A percentile compares a stretch with the other conserved stretches of the same genome.
Evolutionary conservation across 2,329 filamentous ascomycete genomes (phyloP).

Genomic region (Akanthomyces uredinophilus): DNA sequence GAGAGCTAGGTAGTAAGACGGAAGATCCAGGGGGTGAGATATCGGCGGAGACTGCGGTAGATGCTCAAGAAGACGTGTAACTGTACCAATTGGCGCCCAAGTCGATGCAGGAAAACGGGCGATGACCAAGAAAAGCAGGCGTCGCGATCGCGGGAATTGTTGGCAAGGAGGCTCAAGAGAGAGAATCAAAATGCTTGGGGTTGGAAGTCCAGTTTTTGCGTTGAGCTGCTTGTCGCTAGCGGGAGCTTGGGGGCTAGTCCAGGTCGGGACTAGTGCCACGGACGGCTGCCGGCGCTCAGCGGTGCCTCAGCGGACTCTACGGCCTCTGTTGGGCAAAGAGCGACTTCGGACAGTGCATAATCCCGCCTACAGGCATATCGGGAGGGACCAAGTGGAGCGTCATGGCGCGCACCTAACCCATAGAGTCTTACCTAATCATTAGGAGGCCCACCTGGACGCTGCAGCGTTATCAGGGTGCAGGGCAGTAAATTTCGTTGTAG

Average conservation of each 20-base stretch:
- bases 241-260: conserved; percentile 14
- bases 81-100: conserved; percentile 12
- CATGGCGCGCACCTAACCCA: conserved; percentile 12
- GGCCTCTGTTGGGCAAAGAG: neutral
- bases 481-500: neutral
- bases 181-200: conserved; percentile 15
- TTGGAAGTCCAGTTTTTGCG: conserved; percentile 16
- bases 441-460: neutral
- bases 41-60: neutral
- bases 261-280: conserved; percentile 8
- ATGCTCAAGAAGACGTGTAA: neutral
- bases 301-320: neutral
- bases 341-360: conserved; percentile 13
- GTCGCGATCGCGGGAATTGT: conserved; percentile 15
- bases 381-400: neutral
- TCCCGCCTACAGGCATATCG: conserved; percentile 12
- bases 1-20: neutral
- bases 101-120: neutral
- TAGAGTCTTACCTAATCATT: conserved; percentile 7
- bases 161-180: conserved; percentile 13
- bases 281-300: conserved; percentile 16
- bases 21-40: neutral
- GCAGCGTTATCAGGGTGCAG: neutral
- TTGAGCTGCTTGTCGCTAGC: conserved; percentile 15
- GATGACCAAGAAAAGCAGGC: conserved; percentile 5